A percentile compares a stretch with the other conserved stretches of the same genome.
Conservation (phyloP, 495 filamentous ascomycete species). For the Staphylotrichum longicolle region DNA sequence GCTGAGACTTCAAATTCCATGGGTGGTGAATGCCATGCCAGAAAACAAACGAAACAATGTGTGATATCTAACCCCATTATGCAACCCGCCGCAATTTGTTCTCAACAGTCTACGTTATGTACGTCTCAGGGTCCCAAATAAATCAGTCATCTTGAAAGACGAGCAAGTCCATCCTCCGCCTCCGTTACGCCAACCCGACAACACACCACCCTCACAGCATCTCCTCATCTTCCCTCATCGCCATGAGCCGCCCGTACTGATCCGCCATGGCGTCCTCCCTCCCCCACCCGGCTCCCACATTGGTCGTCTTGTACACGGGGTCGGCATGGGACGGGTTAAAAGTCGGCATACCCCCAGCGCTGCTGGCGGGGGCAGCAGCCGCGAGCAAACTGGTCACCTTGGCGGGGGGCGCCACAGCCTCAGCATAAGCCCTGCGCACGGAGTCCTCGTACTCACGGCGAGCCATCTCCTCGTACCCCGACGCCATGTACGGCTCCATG, state of each 20-base stretch:
- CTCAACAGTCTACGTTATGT: too few species aligned
- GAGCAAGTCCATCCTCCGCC: too few species aligned
- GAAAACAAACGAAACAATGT: constrained; percentile 1
- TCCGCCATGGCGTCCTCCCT: constrained; percentile 57
- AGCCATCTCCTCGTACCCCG: constrained; percentile 61
- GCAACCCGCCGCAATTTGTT: too few species aligned
- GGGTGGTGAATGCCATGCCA: not conserved
- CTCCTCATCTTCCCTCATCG: constrained; percentile 38
- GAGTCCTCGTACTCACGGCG: constrained; percentile 50
- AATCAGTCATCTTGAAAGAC: too few species aligned
- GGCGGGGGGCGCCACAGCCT: constrained; percentile 29
- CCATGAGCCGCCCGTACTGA: constrained; percentile 54
- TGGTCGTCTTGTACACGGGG: constrained; percentile 55
- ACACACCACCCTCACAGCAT: constrained; percentile 26
- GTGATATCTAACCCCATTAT: not conserved
- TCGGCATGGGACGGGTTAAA: constrained; percentile 58
- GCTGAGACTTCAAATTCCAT: too few species aligned
- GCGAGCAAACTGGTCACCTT: constrained; percentile 38
- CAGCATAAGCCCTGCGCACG: constrained; percentile 34
- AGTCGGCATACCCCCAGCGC: constrained; percentile 32
- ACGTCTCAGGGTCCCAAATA: too few species aligned
- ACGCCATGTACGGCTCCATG: constrained; percentile 68
- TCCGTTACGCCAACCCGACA: not conserved
- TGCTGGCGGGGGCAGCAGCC: constrained; percentile 17
- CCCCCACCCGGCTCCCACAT: constrained; percentile 40